Base-by-base conservation (phyloP, 139 green algal genomes). In the Picochlorum sp. region DNA sequence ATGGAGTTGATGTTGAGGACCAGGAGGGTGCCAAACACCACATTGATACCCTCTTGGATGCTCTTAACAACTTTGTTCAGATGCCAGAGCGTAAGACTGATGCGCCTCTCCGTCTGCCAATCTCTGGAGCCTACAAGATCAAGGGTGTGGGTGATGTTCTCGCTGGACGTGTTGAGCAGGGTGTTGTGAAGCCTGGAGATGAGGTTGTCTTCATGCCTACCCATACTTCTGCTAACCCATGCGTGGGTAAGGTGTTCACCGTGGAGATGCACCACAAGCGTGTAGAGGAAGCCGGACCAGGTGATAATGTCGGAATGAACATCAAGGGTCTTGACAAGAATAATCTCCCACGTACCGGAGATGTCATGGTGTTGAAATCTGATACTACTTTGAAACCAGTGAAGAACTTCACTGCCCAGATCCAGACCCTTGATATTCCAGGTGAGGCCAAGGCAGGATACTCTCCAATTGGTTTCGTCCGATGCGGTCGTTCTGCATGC, bases 201-300 rank as follows among this genome's bases (percentile, higher is more conserved):
- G 90, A 94, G 66, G 85, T 95, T 33, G 53, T 89, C 47, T 90
- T 93, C 82, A 71, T 87, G 72, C 83, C 83, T 67, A 94, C 85
- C 66, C 80, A 94, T 79, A 92, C 82, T 70, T 59, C 68, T 51
- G 87, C 82, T 72, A 92, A 89, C 81, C 78, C 84, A 39, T 94
- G 86, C 76, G 67, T 71, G 26, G 89, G 87, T 82, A 95, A 96
- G 84, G 89, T 97, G 53, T 96, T 96, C 81, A 95, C 92, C 40
- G 89, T 99, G 64, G 92, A 99, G 88, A 98, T 99, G 92, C 92
- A 99, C 85, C 92, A 99, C 82, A 91, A 98, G 90, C 83, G 83
- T 64, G 80, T 98, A 63, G 80, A 86, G 33, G 76, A 90, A 80
- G 85, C 85, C 41, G 75, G 75, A 55, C 89, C 93, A 55, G 92